Base-by-base conservation (phyloP, 208 protist genomes). In the Crithidia fasciculata region DNA sequence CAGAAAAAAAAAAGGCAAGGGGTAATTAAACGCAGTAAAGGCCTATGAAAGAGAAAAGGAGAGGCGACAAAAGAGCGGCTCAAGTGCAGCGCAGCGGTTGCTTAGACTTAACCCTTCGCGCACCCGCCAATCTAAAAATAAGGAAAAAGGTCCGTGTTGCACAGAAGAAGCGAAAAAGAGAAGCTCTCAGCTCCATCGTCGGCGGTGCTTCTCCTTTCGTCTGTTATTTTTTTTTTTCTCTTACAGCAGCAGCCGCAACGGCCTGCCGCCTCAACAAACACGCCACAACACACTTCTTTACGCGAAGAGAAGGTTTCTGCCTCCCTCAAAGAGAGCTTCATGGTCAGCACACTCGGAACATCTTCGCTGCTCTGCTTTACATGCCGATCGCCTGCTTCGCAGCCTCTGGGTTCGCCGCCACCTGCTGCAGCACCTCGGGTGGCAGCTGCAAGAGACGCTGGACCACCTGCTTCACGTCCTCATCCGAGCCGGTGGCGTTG, bases 341-440 rank as follows among this genome's bases (percentile, higher is more conserved):
- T 19, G 50, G 7, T 18, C 15, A 55, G 9, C 7, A 8, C 45
- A 49, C 45, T 49, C 45, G 2, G 9, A 49, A 28, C 28, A 28
- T 28, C 28, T 28, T 28, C 28, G 28, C 28, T 28, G 0, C 45
- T 15, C 45, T 13, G 12, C 12, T 13, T 49, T 49, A 49, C 7
- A 71, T 50, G 15, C 66, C 77, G 10, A 89, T 56, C 8, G 81
- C 63, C 8, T 39, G 45, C 56, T 73, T 66, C 69, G 87, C 81
- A 3, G 75, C 76, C n/a, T 83, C 77, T 3, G 68, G 64, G 52
- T 82, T 75, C 10, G 55, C 63, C 4, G 86, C 64, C 4, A 83
- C 80, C 63, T 36, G 19, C 60, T 85, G 78, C 54, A 90, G 72
- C 57, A 77, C 72, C 18, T 94, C 86, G 8, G 56, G 64, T 5